Evolutionary conservation across 2,329 filamentous ascomycete species (phyloP).

Genomic region (Aureobasidium musti): DNA sequence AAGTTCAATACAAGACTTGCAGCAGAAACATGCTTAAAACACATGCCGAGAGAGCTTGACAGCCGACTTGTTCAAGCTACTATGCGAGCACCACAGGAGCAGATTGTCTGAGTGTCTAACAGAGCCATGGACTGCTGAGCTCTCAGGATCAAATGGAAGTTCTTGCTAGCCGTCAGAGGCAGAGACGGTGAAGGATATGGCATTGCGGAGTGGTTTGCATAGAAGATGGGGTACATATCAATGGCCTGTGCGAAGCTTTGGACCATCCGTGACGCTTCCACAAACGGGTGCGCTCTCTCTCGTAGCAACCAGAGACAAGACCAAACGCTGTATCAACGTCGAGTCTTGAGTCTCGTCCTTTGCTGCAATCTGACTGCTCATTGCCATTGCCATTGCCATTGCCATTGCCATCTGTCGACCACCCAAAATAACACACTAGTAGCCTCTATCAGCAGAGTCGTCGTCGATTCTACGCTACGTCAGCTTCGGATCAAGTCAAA

Average conservation of each 20-base stretch:
- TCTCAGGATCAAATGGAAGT: too few species aligned
- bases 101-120: neutral
- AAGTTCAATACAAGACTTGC: neutral
- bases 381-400: too few species aligned
- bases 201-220: neutral
- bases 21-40: neutral
- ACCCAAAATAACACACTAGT: neutral
- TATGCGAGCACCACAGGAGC: neutral
- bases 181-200: neutral
- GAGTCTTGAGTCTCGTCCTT: neutral
- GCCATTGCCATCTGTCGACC: neutral
- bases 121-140: neutral
- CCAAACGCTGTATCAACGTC: neutral
- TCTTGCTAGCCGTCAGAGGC: neutral
- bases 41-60: neutral
- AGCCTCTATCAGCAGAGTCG: neutral
- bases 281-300: neutral
- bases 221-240: constrained; percentile 1
- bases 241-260: neutral
- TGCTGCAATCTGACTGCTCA: neutral
- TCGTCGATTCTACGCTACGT: neutral
- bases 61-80: neutral
- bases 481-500: neutral
- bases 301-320: constrained; percentile 15
- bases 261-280: neutral